These are phyloP conservation scores for Termitomyces sp. DNA, from an alignment of 768 basidiomycete genomes.

Conservation along the genomic window DNA sequence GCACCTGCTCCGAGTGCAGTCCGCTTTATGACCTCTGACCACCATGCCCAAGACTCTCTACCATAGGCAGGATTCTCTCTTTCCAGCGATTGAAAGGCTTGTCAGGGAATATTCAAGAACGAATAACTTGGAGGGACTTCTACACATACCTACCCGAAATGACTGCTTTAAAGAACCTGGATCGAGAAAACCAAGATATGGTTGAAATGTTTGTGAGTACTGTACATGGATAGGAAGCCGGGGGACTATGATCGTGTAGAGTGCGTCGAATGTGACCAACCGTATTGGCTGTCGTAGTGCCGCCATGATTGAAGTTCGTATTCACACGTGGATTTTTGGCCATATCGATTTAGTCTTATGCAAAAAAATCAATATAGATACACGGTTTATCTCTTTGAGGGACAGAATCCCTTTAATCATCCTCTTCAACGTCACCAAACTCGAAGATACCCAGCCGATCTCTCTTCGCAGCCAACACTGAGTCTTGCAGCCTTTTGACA, in stretches of 20 bases:
- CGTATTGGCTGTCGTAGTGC: constrained; percentile 32
- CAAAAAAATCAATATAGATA: not conserved
- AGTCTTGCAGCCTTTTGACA: constrained; percentile 58
- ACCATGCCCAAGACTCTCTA: constrained; percentile 58
- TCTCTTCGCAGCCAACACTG: constrained; percentile 62
- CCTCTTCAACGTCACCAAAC: constrained; percentile 88
- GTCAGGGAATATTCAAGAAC: constrained; percentile 1
- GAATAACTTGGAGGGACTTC: not conserved
- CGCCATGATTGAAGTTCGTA: not conserved
- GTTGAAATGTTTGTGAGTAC: constrained; percentile 62
- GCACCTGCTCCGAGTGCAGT: constrained; percentile 79
- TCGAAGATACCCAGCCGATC: constrained; percentile 84
- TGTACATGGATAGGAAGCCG: constrained; percentile 64
- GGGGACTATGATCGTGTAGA: constrained; percentile 73
- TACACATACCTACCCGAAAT: constrained; percentile 52
- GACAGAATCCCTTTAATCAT: constrained; percentile 39
- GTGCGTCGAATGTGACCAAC: constrained; percentile 74
- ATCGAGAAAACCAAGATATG: constrained; percentile 59
- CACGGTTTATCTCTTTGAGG: not conserved
- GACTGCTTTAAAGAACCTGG: constrained; percentile 50
- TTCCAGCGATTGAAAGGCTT: constrained; percentile 47
- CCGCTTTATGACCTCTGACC: constrained; percentile 70
- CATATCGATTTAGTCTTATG: not conserved
- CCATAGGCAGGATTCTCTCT: constrained; percentile 56
- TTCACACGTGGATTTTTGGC: not conserved